Percentiles rank a stretch among this genome's conserved stretches.
phyloP scores from a whole-genome alignment of 2,329 filamentous ascomycete species.

The Parafenestella ontariensis region DNA sequence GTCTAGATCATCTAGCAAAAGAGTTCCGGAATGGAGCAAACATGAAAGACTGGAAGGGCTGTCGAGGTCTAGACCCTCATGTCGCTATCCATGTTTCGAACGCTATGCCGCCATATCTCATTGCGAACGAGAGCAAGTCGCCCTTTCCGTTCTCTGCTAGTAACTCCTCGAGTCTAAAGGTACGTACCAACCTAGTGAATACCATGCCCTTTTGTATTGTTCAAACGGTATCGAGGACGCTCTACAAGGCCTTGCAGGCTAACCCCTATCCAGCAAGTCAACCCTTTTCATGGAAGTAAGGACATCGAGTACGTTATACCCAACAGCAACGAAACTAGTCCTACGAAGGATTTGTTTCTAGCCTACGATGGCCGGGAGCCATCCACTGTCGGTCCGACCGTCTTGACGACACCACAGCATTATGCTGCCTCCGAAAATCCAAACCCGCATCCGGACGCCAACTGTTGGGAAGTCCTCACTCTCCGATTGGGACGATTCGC shows the following conservation, averaged over 20 bases:
- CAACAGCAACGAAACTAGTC: constrained; percentile 1
- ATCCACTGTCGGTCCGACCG: constrained; percentile 23
- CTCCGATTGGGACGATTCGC: constrained; percentile 55
- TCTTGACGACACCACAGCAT: constrained; percentile 23
- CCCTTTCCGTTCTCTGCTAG: constrained; percentile 58
- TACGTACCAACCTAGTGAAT: constrained; percentile 15
- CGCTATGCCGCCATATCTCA: constrained; percentile 61
- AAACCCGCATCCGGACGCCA: constrained; percentile 36
- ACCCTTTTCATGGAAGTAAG: constrained; percentile 17
- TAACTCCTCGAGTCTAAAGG: constrained; percentile 41
- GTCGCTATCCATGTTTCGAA: constrained; percentile 58
- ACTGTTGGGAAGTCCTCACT: constrained; percentile 60
- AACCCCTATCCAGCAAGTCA: constrained; percentile 25
- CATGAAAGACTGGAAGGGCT: constrained; percentile 64
- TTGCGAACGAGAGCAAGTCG: constrained; percentile 55
- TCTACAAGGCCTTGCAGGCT: not conserved
- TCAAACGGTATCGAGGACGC: not conserved
- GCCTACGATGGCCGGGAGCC: constrained; percentile 21
- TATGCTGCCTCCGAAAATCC: constrained; percentile 16
- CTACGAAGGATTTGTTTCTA: constrained; percentile 18
- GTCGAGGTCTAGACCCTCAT: constrained; percentile 59
- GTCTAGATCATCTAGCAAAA: constrained; percentile 61
- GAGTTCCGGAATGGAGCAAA: constrained; percentile 62
- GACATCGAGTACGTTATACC: constrained; percentile 42
- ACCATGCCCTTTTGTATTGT: not conserved